Conservation (phyloP, 1,139 yeast genomes). For the Petasospora fabianii region DNA sequence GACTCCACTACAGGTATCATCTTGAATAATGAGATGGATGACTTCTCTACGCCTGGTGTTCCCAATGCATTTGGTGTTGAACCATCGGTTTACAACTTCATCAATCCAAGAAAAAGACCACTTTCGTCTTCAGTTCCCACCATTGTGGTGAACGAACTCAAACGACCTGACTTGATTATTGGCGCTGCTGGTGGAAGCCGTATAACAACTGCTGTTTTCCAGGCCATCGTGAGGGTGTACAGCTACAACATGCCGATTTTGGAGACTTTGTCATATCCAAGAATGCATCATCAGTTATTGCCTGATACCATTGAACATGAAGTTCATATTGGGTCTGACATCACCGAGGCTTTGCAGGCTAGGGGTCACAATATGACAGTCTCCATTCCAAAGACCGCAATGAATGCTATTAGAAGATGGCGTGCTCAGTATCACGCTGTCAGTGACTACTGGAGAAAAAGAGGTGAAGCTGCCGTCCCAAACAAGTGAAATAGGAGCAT, state of each 20-base stretch:
- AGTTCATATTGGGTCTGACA: constrained; percentile 35
- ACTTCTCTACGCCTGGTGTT: constrained; percentile 71
- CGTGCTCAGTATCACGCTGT: constrained; percentile 47
- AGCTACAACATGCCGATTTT: constrained; percentile 56
- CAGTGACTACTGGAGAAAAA: constrained; percentile 55
- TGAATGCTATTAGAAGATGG: constrained; percentile 44
- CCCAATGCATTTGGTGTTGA: constrained; percentile 75
- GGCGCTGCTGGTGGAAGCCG: constrained; percentile 97
- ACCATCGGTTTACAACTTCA: constrained; percentile 77
- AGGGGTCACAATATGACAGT: constrained; percentile 40
- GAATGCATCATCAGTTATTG: constrained; percentile 84
- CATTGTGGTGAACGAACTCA: constrained; percentile 51
- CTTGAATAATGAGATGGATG: constrained; percentile 92
- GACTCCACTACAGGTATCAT: constrained; percentile 81
- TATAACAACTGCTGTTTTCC: constrained; percentile 80
- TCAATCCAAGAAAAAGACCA: constrained; percentile 76
- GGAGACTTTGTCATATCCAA: constrained; percentile 69
- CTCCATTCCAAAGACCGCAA: constrained; percentile 40
- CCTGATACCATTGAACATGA: constrained; percentile 72
- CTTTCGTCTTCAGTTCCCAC: constrained; percentile 81
- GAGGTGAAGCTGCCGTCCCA: constrained; percentile 41
- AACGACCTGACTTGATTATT: constrained; percentile 57
- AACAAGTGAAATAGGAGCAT: constrained; percentile 4
- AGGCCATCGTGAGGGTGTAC: constrained; percentile 67
- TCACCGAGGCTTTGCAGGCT: constrained; percentile 29